Evolutionary conservation across 2,329 filamentous ascomycete genomes (phyloP), one percentile per base, ranked within the genome.

Genomic region (Triangularia verruculosa): DNA sequence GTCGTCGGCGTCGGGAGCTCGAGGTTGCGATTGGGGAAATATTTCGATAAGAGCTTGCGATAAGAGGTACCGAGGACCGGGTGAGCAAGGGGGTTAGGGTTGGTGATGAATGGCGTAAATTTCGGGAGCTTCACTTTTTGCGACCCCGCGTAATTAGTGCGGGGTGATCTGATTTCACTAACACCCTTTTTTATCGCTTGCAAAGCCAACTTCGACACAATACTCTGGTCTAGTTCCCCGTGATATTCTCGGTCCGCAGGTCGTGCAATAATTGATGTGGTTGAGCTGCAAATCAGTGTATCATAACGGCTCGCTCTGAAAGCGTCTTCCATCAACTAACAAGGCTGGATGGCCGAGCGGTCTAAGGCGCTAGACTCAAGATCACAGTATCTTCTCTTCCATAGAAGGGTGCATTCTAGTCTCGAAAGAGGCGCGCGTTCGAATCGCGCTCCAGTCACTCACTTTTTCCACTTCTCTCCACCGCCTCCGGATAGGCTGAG

Each of bases 301-400:
- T 47, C n/a, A 47, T 47, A 12, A 17, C 4, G n/a, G 5, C n/a
- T 9, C 8, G 2, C 20, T 4, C n/a, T 12, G 5, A 3, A n/a
- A 8, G 1, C 6, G 7, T 20, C 0, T 20, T 47, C 8, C 39
- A 47, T 20, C n/a, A 47, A 47, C 8, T 47, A 47, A 47, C 39
- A 47, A 47, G 67, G 67, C 67, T 67, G 66, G 67, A 62, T 70
- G 68, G 67, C 68, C 68, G 68, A 70, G 68, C 64, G 67, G 68
- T 69, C 67, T 70, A 70, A 70, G 68, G 68, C 67, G 68, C 61
- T 64, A 69, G 66, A 70, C 68, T 70, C 68, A 70, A 70, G 68
- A 24, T 47, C 15, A 54, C 15, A 54, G n/a, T 47, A 47, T 47
- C n/a, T 15, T 27, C 17, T 61, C 68, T 65, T 67, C 65, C 53